Percentiles rank a stretch among this genome's conserved stretches.
These are phyloP conservation scores for Pseudogymnoascus pannorum DNA, from an alignment of 2,329 filamentous ascomycete genomes.

Conservation along the genomic window DNA sequence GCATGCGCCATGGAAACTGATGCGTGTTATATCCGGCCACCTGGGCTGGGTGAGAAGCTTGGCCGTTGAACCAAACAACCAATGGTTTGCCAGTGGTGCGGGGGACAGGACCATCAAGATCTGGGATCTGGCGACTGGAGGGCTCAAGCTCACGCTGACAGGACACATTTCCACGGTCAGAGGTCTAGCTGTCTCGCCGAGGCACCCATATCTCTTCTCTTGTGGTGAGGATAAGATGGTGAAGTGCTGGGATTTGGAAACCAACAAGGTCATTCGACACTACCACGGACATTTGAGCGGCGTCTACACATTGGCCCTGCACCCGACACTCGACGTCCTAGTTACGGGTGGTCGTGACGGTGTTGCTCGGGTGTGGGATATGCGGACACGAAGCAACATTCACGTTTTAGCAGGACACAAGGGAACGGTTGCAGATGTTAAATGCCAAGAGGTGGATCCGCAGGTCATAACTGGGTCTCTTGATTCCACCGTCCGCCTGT, in stretches of 20 bases:
- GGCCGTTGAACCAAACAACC: slow-evolving; percentile 89
- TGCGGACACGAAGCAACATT: slow-evolving; percentile 92
- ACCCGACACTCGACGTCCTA: slow-evolving; percentile 88
- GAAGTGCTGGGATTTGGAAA: slow-evolving; percentile 98
- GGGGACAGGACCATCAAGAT: slow-evolving; percentile 98
- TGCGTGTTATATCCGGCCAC: slow-evolving; percentile 95
- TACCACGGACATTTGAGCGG: slow-evolving; percentile 96
- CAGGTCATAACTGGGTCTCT: slow-evolving; percentile 92
- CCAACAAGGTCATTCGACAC: slow-evolving; percentile 97
- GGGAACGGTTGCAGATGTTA: slow-evolving; percentile 78
- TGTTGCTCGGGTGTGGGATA: slow-evolving; percentile 94
- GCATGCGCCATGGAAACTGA: slow-evolving; percentile 97
- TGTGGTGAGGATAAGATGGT: slow-evolving; percentile 99
- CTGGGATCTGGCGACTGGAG: slow-evolving; percentile 88
- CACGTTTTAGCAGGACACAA: slow-evolving; percentile 91
- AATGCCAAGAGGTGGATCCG: slow-evolving; percentile 92
- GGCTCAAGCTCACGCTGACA: slow-evolving; percentile 77
- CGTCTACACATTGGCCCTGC: slow-evolving; percentile 87
- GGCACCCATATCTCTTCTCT: slow-evolving; percentile 95
- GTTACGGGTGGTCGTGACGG: slow-evolving; percentile 93
- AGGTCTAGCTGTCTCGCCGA: slow-evolving; percentile 82
- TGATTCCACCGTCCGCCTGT: slow-evolving; percentile 83
- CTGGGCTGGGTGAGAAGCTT: slow-evolving; percentile 87
- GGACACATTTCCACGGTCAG: slow-evolving; percentile 92
- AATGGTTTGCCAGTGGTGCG: slow-evolving; percentile 95